A percentile compares a stretch with the other conserved stretches of the same genome.
Conservation (phyloP, 371 early-diverging fungal genomes). For the Funneliformis caledonium region DNA sequence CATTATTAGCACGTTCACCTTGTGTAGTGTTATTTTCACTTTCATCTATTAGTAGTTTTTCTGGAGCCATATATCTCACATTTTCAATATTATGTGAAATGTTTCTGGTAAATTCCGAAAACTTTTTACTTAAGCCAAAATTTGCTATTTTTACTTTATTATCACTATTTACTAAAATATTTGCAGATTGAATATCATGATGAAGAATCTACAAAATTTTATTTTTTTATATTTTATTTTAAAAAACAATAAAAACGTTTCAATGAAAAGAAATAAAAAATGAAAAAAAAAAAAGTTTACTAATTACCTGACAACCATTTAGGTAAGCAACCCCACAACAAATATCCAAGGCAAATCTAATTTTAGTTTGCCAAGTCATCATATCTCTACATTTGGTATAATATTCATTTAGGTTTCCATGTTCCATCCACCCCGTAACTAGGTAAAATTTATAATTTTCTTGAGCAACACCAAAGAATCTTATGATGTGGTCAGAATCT, state of each 20-base stretch:
- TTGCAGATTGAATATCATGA: not conserved
- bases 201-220: slow-evolving; percentile 4
- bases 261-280: not conserved
- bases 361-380: not conserved
- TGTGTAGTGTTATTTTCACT: not conserved
- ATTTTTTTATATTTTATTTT: not conserved
- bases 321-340: slow-evolving; percentile 21
- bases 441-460: slow-evolving; percentile 9
- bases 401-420: slow-evolving; percentile 7
- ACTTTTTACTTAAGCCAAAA: slow-evolving; percentile 9
- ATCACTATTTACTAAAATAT: slow-evolving; percentile 20
- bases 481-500: not conserved
- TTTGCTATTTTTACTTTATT: slow-evolving; percentile 27
- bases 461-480: slow-evolving; percentile 3
- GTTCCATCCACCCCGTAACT: slow-evolving; percentile 26
- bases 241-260: not conserved
- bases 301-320: not conserved
- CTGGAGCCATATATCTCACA: slow-evolving; percentile 24
- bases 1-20: not conserved
- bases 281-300: not conserved
- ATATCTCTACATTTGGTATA: not conserved
- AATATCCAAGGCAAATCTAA: slow-evolving; percentile 24
- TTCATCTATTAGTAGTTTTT: not conserved
- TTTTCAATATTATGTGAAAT: not conserved
- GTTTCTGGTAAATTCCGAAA: slow-evolving; percentile 6